These are phyloP conservation scores for Stachybotrys elegans DNA, from an alignment of 2,329 filamentous ascomycete genomes.

Conservation along the genomic window DNA sequence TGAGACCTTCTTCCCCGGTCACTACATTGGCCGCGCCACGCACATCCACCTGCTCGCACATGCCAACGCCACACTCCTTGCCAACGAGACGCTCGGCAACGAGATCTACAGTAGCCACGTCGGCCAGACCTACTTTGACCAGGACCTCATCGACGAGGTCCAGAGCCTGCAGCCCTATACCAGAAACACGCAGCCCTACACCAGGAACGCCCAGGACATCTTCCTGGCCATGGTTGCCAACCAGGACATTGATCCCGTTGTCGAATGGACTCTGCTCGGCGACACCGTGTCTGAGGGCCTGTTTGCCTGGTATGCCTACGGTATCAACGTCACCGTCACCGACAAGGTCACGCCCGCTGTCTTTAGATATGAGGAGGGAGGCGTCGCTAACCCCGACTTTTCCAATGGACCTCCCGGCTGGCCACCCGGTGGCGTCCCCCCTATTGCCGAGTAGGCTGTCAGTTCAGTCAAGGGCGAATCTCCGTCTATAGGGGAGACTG, in stretches of 20 bases:
- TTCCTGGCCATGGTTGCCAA: slow-evolving; percentile 42
- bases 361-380: slow-evolving; percentile 24
- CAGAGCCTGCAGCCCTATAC: slow-evolving; percentile 43
- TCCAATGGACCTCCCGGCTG: no score
- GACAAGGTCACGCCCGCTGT: slow-evolving; percentile 21
- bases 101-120: slow-evolving; percentile 47
- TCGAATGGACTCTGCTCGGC: slow-evolving; percentile 54
- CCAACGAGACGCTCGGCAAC: slow-evolving; percentile 28
- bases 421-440: no score
- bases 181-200: slow-evolving; percentile 39
- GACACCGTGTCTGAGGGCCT: slow-evolving; percentile 46
- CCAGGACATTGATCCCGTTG: slow-evolving; percentile 51
- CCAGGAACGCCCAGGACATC: slow-evolving; percentile 46
- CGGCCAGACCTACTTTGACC: slow-evolving; percentile 61
- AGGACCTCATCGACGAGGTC: slow-evolving; percentile 48
- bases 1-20: slow-evolving; percentile 37
- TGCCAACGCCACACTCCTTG: slow-evolving; percentile 24
- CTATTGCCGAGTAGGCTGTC: no score
- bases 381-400: slow-evolving; percentile 22
- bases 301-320: slow-evolving; percentile 50
- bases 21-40: slow-evolving; percentile 38
- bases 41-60: slow-evolving; percentile 43
- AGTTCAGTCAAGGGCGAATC: no score
- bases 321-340: slow-evolving; percentile 33
- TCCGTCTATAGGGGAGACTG: no score